Evolutionary conservation across 2,329 filamentous ascomycete species (phyloP).

Genomic region (Ophiostoma fasciatum): DNA sequence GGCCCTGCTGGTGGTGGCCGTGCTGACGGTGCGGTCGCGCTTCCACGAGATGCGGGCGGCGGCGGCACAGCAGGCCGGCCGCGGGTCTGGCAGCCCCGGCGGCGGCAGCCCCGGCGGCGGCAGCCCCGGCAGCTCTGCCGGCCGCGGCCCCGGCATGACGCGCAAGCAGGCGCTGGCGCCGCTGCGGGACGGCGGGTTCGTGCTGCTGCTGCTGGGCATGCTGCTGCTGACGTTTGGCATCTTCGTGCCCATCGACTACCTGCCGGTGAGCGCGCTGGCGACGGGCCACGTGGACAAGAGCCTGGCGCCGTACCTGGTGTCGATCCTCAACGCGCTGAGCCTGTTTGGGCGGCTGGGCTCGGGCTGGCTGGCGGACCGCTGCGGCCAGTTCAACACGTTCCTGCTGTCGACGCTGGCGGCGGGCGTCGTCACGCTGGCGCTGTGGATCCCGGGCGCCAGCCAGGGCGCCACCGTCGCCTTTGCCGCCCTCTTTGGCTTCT

Average conservation of each 20-base stretch:
- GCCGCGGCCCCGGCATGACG: background rate
- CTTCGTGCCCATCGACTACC: conserved; percentile 15
- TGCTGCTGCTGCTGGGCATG: conserved; percentile 11
- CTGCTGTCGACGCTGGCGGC: conserved; percentile 32
- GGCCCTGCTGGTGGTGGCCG: conserved; percentile 14
- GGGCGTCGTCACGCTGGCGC: conserved; percentile 22
- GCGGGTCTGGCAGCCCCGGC: background rate
- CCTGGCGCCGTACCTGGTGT: conserved; percentile 14
- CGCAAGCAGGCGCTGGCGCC: too few relatives aligned
- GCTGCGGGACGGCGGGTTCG: conserved; percentile 12
- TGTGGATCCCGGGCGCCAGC: conserved; percentile 25
- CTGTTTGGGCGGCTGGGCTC: conserved; percentile 21
- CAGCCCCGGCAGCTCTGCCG: background rate
- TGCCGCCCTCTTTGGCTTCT: conserved; percentile 26
- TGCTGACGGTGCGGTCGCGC: conserved; percentile 13
- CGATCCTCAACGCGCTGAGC: conserved; percentile 17
- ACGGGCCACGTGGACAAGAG: conserved; percentile 10
- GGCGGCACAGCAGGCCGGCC: conserved; percentile 26
- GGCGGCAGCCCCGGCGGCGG: conserved; percentile 13
- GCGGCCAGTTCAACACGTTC: conserved; percentile 27
- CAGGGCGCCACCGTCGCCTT: conserved; percentile 22
- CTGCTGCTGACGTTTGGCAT: conserved; percentile 15
- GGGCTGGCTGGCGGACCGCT: conserved; percentile 18
- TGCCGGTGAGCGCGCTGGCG: conserved; percentile 13
- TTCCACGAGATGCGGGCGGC: conserved; percentile 23